phyloP scores from a whole-genome alignment of 768 basidiomycete species.

The Panaeolus papilionaceus region DNA sequence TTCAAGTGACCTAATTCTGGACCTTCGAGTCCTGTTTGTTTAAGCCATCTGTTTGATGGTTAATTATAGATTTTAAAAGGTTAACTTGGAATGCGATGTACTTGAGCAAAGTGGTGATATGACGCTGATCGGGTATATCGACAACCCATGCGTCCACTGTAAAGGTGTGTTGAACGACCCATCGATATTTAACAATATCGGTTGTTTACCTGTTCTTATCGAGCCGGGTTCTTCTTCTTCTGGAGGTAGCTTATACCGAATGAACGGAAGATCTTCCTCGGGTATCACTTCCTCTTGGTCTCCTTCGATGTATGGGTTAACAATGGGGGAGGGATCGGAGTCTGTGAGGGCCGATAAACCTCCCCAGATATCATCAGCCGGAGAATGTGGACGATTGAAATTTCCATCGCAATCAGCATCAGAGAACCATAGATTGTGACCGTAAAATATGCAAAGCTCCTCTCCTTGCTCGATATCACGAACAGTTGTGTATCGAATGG shows the following conservation, averaged over 20 bases:
- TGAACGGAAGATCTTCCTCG: constrained; percentile 72
- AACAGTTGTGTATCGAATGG: constrained; percentile 66
- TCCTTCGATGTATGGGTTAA: constrained; percentile 40
- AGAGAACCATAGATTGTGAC: constrained; percentile 70
- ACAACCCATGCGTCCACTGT: constrained; percentile 80
- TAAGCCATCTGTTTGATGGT: constrained; percentile 68
- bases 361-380: constrained; percentile 52
- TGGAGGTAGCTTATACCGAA: constrained; percentile 60
- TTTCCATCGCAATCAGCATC: constrained; percentile 33
- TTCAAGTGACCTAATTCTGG: constrained; percentile 76
- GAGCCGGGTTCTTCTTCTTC: constrained; percentile 67
- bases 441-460: constrained; percentile 84
- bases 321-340: constrained; percentile 24
- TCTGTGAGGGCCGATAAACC: constrained; percentile 40
- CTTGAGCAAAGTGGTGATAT: constrained; percentile 70
- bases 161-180: constrained; percentile 9
- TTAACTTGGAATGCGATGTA: constrained; percentile 33
- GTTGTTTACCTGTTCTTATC: constrained; percentile 58
- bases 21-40: constrained; percentile 63
- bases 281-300: constrained; percentile 54
- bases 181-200: neutral
- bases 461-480: constrained; percentile 62
- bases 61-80: neutral
- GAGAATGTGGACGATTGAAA: neutral
- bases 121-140: constrained; percentile 66